These are phyloP conservation scores for Cryptomeria japonica DNA, from an alignment of 75 land plant species.

Conservation along the genomic window DNA sequence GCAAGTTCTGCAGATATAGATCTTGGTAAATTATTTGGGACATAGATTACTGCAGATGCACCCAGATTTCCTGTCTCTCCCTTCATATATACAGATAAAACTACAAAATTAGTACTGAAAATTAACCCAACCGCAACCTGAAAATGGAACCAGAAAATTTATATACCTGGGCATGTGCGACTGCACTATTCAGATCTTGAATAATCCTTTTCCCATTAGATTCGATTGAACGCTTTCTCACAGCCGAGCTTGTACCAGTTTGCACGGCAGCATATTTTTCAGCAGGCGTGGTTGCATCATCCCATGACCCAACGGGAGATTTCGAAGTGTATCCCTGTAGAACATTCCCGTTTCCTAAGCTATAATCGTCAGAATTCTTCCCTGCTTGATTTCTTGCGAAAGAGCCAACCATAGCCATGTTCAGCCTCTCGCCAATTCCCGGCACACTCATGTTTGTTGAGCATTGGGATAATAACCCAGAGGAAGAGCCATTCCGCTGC, in stretches of 20 bases:
- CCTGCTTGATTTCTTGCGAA: slow-evolving; percentile 8
- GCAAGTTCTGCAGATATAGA: slow-evolving; percentile 22
- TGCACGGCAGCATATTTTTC: slow-evolving; percentile 15
- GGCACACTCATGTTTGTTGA: slow-evolving; percentile 28
- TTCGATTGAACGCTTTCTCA: slow-evolving; percentile 25
- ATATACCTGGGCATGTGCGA: slow-evolving; percentile 19
- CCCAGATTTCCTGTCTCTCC: slow-evolving; percentile 8
- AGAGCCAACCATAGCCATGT: slow-evolving; percentile 7
- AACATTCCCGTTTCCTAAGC: slow-evolving; percentile 14
- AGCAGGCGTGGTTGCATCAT: slow-evolving; percentile 23
- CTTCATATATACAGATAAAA: neutral
- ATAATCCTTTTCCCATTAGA: slow-evolving; percentile 17
- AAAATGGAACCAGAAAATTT: neutral
- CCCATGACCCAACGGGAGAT: slow-evolving; percentile 45
- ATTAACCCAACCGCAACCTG: neutral
- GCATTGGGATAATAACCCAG: slow-evolving; percentile 42
- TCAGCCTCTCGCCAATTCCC: slow-evolving; percentile 11
- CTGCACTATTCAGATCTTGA: neutral
- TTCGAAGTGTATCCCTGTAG: slow-evolving; percentile 30
- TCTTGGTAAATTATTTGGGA: slow-evolving; percentile 23
- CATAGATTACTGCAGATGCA: neutral
- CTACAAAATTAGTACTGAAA: neutral
- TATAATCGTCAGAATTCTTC: neutral
- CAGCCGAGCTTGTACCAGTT: neutral
- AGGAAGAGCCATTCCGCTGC: slow-evolving; percentile 27